Base-by-base conservation (phyloP, 78 protist genomes). In the Speleostelium caveatum region DNA sequence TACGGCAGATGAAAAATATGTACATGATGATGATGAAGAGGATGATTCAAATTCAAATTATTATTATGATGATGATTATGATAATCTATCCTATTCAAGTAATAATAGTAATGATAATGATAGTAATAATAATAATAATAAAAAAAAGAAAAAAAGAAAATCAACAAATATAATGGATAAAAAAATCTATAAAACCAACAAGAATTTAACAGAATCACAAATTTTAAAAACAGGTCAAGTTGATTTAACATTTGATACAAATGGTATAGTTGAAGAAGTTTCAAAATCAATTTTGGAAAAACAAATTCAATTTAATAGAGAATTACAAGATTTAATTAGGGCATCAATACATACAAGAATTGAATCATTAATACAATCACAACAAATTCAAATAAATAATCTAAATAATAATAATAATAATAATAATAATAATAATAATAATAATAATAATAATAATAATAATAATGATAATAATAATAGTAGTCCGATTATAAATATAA, bases 251-350 rank as follows among this genome's bases (percentile, higher is more conserved):
- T 83, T 83, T 16, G 90, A 83, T 59, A 83, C 75, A 21, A 63
- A 69, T 69, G 49, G 49, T 3, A 55, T 83, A 0, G 36, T 83
- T 26, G 90, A 83, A 14, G 90, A 83, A n/a, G 32, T 83, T 26
- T 83, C 90, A 28, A 83, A 69, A 59, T 24, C 62, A 4, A 83
- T 83, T 30, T 26, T 69, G 5, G 90, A 83, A 63, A 83, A 62
- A 59, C 90, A 83, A 69, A 17, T 83, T 2, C 60, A 41, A 32
- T 83, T 83, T 24, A 83, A 67, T 26, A 83, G 69, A 24, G 90
- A 83, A 28, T 42, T 83, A 21, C 76, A 83, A 59, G 38, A 53
- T 35, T 24, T 83, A n/a, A 59, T 83, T n/a, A 67, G 59, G 32
- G 38, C 41, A 12, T 69, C 90, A 58, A 83, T 83, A 59, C 76